These are phyloP conservation scores for Hamamelis virginiana DNA, from an alignment of 164 flowering plant species.

Conservation along the genomic window DNA sequence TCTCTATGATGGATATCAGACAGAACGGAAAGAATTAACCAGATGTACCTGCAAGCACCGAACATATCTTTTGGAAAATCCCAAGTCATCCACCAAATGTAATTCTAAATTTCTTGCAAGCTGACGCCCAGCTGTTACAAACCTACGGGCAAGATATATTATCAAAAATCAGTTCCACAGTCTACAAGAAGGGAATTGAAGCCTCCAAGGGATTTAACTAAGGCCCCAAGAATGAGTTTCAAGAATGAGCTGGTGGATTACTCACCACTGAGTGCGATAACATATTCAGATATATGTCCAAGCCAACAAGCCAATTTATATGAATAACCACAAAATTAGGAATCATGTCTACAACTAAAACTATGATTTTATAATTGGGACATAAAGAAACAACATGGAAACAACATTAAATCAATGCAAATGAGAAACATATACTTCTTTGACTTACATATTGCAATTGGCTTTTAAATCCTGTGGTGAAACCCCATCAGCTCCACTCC, in stretches of 20 bases:
- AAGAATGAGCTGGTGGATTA: neutral
- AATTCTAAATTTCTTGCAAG: conserved; percentile 79
- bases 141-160: conserved; percentile 41
- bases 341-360: neutral
- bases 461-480: conserved; percentile 61
- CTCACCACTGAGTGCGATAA: neutral
- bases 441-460: conserved; percentile 65
- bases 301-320: neutral
- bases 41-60: conserved; percentile 84
- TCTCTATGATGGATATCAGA: neutral
- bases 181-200: neutral
- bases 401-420: neutral
- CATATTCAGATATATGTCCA: neutral
- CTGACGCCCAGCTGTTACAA: conserved; percentile 83
- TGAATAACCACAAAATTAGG: neutral
- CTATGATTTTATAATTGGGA: too few relatives aligned
- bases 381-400: neutral
- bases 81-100: conserved; percentile 88
- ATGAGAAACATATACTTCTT: neutral
- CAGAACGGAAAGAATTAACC: neutral
- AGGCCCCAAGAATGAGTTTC: neutral
- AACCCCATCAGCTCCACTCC: conserved; percentile 64
- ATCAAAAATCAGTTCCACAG: neutral
- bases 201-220: neutral
- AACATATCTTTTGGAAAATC: conserved; percentile 94